These are phyloP conservation scores for Sordariomycetes sp. DNA, from an alignment of 2,329 filamentous ascomycete species.

Conservation along the genomic window DNA sequence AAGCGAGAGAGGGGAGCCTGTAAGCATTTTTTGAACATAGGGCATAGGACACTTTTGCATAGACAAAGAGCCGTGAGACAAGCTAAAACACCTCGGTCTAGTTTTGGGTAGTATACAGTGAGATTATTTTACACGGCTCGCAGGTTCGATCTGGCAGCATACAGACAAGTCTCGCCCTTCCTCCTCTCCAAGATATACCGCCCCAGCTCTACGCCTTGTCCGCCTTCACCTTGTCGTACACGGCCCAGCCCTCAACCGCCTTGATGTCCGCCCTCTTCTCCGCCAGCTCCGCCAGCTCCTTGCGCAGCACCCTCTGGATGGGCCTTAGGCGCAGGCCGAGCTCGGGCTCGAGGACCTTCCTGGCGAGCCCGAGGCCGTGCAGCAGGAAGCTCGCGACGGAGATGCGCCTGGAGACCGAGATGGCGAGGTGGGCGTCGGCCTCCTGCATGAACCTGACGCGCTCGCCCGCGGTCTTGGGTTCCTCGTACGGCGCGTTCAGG, in stretches of 20 bases:
- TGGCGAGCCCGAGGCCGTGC: slow-evolving; percentile 33
- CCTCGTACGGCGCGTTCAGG: slow-evolving; percentile 16
- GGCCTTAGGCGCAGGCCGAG: slow-evolving; percentile 25
- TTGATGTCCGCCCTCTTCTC: slow-evolving; percentile 8
- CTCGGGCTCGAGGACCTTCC: slow-evolving; percentile 25
- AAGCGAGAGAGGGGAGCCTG: neutral
- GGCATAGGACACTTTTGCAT: no score
- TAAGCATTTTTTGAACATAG: neutral
- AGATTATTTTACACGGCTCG: neutral
- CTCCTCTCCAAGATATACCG: neutral
- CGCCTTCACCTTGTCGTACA: slow-evolving; percentile 8
- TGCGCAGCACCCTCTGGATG: slow-evolving; percentile 24
- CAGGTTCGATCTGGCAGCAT: neutral
- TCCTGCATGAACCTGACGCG: slow-evolving; percentile 14
- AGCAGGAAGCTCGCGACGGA: slow-evolving; percentile 23
- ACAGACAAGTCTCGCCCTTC: neutral
- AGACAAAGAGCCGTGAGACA: neutral
- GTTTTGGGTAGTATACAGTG: neutral
- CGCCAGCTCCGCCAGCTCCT: slow-evolving; percentile 23
- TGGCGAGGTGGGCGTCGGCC: slow-evolving; percentile 21
- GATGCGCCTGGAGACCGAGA: slow-evolving; percentile 21
- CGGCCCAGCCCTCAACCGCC: slow-evolving; percentile 5
- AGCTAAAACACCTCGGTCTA: neutral
- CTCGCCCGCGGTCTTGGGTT: neutral
- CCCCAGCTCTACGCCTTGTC: neutral